Conservation (phyloP, 2,329 filamentous ascomycete genomes). For the Fusarium kyushuense region DNA sequence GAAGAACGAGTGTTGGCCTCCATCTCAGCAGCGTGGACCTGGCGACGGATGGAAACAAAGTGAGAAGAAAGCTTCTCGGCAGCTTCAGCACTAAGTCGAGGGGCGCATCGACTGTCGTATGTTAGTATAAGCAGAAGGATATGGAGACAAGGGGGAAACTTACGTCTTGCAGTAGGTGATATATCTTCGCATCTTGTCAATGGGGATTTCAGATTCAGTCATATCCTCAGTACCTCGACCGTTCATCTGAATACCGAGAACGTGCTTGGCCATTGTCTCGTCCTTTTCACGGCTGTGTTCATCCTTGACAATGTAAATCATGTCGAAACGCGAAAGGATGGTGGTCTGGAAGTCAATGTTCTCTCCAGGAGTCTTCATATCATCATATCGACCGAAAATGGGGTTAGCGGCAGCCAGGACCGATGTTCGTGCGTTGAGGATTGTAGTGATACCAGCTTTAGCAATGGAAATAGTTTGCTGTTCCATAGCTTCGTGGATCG, state of each 20-base stretch:
- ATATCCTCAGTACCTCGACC: slow-evolving; percentile 85
- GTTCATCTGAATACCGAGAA: slow-evolving; percentile 97
- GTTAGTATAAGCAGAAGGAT: slow-evolving; percentile 46
- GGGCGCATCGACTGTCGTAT: slow-evolving; percentile 80
- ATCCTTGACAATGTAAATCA: slow-evolving; percentile 99
- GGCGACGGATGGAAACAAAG: slow-evolving; percentile 94
- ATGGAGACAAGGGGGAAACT: slow-evolving; percentile 53
- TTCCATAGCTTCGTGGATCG: slow-evolving; percentile 99
- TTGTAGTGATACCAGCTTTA: slow-evolving; percentile 98
- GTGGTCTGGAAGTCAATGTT: slow-evolving; percentile 99
- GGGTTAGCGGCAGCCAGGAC: slow-evolving; percentile 97
- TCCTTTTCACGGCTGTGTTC: slow-evolving; percentile 92
- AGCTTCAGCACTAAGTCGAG: slow-evolving; percentile 88
- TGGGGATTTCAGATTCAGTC: slow-evolving; percentile 86
- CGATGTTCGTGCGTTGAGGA: slow-evolving; percentile 94
- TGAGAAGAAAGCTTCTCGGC: slow-evolving; percentile 97
- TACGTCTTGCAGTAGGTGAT: slow-evolving; percentile 97
- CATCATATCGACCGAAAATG: slow-evolving; percentile 97
- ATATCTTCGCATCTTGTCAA: slow-evolving; percentile 98
- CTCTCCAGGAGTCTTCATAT: slow-evolving; percentile 96
- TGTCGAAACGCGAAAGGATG: slow-evolving; percentile 97
- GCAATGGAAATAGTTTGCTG: slow-evolving; percentile 99
- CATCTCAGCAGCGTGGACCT: slow-evolving; percentile 91
- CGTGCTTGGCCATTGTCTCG: slow-evolving; percentile 93
- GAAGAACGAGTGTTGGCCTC: slow-evolving; percentile 91